Percentiles rank a stretch among this genome's conserved stretches.
Evolutionary conservation across 495 filamentous ascomycete genomes (phyloP).

Genomic region (Staphylotrichum tortipilum): DNA sequence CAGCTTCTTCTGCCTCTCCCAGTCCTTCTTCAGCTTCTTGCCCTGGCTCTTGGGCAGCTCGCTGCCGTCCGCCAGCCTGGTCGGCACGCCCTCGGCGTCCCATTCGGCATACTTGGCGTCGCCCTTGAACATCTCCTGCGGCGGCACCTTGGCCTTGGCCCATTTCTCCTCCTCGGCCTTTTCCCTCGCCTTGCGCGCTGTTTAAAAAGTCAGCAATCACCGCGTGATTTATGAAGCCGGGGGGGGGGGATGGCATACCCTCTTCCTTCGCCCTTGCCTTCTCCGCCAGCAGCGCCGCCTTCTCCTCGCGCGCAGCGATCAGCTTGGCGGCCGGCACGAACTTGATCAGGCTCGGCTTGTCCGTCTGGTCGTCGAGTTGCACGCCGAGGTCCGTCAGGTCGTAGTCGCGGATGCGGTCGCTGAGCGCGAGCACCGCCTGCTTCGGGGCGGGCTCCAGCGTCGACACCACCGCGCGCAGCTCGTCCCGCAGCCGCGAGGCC

Average conservation of each 20-base stretch:
- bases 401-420: slow-evolving; percentile 70
- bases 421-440: slow-evolving; percentile 56
- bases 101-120: slow-evolving; percentile 67
- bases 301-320: slow-evolving; percentile 62
- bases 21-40: slow-evolving; percentile 88
- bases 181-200: slow-evolving; percentile 43
- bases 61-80: slow-evolving; percentile 61
- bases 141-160: slow-evolving; percentile 64
- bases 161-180: slow-evolving; percentile 43
- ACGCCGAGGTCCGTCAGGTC: slow-evolving; percentile 72
- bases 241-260: slow-evolving; percentile 39
- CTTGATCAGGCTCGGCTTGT: slow-evolving; percentile 67
- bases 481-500: slow-evolving; percentile 58
- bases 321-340: slow-evolving; percentile 66
- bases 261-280: slow-evolving; percentile 51
- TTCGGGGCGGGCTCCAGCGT: slow-evolving; percentile 44
- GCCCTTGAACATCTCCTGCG: slow-evolving; percentile 61
- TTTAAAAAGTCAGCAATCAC: not conserved
- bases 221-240: not conserved
- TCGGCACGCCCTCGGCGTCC: slow-evolving; percentile 82
- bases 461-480: slow-evolving; percentile 53
- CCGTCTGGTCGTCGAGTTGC: slow-evolving; percentile 73
- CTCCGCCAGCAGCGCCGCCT: slow-evolving; percentile 47
- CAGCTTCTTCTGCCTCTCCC: slow-evolving; percentile 83
- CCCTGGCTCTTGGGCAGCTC: slow-evolving; percentile 70